These are phyloP conservation scores for Ganoderma boninense DNA, from an alignment of 1,284 basidiomycete genomes.

Conservation along the genomic window DNA sequence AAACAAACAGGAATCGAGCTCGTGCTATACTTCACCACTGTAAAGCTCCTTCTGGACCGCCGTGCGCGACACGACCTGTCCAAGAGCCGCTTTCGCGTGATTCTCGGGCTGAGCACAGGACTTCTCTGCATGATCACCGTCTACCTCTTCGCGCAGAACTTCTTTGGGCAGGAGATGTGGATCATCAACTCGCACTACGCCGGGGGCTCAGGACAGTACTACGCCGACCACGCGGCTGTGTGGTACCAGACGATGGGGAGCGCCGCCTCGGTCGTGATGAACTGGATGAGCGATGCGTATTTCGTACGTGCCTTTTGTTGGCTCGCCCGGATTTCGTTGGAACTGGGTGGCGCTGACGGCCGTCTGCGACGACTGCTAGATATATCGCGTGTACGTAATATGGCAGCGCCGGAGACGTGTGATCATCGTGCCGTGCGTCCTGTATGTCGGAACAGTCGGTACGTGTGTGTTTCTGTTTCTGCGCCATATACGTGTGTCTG, in stretches of 20 bases:
- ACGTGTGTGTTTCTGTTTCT: neutral
- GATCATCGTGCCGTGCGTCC: neutral
- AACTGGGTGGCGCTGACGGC: neutral
- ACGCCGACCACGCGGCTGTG: constrained; percentile 20
- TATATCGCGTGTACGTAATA: constrained; percentile 20
- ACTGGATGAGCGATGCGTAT: constrained; percentile 25
- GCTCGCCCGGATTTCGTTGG: too few relatives aligned
- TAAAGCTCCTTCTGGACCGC: constrained; percentile 10
- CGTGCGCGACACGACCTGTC: too few relatives aligned
- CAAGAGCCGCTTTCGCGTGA: constrained; percentile 14
- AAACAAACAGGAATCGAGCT: constrained; percentile 19
- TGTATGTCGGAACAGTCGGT: constrained; percentile 23
- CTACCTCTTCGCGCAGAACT: constrained; percentile 22
- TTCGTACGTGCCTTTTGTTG: constrained; percentile 18
- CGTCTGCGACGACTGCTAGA: neutral
- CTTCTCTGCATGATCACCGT: constrained; percentile 30
- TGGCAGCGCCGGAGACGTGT: constrained; percentile 4
- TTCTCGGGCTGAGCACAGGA: constrained; percentile 24
- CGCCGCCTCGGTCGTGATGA: constrained; percentile 21
- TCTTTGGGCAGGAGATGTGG: constrained; percentile 34
- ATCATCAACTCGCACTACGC: constrained; percentile 28
- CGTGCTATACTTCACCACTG: constrained; percentile 22
- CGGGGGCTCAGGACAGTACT: constrained; percentile 24
- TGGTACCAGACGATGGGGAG: constrained; percentile 32
- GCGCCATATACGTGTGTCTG: too few relatives aligned